A percentile compares a stretch with the other conserved stretches of the same genome.
Conservation (phyloP, 371 early-diverging fungal genomes). For the Mucor piriformis region DNA sequence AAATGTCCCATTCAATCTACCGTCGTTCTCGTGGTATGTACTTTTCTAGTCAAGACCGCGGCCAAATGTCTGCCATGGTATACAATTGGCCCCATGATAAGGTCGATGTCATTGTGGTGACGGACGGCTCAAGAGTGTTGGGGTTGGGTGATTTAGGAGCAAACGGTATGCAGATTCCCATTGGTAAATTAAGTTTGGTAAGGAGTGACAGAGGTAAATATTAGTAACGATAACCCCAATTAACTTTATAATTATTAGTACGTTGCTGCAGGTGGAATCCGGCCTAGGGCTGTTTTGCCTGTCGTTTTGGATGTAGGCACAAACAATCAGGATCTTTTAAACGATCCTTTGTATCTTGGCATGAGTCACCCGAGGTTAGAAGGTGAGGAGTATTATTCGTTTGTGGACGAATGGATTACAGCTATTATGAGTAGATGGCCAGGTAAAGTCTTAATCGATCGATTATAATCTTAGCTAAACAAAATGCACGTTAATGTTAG, state of each 20-base stretch:
- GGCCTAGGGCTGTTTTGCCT: slow-evolving; percentile 63
- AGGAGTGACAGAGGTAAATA: slow-evolving; percentile 4
- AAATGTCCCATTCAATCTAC: slow-evolving; percentile 61
- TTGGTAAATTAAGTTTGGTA: slow-evolving; percentile 65
- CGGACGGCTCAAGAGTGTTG: slow-evolving; percentile 68
- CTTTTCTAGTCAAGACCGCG: slow-evolving; percentile 60
- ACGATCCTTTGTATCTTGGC: slow-evolving; percentile 69
- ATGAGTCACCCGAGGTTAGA: slow-evolving; percentile 65
- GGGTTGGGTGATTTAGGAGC: slow-evolving; percentile 71
- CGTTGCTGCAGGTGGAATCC: slow-evolving; percentile 68
- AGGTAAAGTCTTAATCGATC: slow-evolving; percentile 30
- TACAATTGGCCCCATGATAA: slow-evolving; percentile 63
- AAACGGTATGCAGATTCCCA: slow-evolving; percentile 68
- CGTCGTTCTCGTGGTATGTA: slow-evolving; percentile 69
- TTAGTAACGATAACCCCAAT: background rate
- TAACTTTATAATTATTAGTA: slow-evolving; percentile 36
- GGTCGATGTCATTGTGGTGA: slow-evolving; percentile 68
- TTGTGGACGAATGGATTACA: slow-evolving; percentile 70
- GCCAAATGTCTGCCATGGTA: slow-evolving; percentile 61
- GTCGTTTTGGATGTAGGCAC: slow-evolving; percentile 72
- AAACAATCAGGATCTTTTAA: slow-evolving; percentile 58
- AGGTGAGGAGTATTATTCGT: slow-evolving; percentile 62
- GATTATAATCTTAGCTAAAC: background rate
- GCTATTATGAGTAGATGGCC: slow-evolving; percentile 64
- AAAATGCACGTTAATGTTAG: slow-evolving; percentile 16